Conservation (phyloP, 129 eudicot genomes). For the Mikania micrantha region DNA sequence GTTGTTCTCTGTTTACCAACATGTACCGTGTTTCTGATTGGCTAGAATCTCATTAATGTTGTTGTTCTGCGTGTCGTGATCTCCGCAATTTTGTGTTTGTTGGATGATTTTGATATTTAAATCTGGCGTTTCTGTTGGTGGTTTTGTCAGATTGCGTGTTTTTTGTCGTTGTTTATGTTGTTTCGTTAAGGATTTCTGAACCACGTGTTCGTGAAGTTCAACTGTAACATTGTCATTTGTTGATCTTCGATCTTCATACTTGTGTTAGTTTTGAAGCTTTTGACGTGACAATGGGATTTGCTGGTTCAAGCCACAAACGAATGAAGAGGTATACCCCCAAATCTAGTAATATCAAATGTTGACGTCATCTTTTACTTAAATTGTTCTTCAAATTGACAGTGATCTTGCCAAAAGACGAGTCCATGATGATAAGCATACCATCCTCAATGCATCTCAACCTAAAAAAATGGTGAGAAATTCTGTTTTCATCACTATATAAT, state of each 20-base stretch:
- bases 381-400: conserved; percentile 27
- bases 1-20: conserved; percentile 24
- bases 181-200: conserved; percentile 4
- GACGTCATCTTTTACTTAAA: conserved; percentile 8
- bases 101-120: conserved; percentile 29
- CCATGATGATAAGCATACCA: conserved; percentile 30
- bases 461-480: conserved; percentile 29
- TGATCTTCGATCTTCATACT: neutral
- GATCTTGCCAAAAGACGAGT: conserved; percentile 27
- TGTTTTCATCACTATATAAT: no score
- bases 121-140: conserved; percentile 29
- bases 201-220: neutral
- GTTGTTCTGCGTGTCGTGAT: conserved; percentile 22
- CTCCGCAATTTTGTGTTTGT: conserved; percentile 29
- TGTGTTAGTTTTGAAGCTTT: conserved; percentile 13
- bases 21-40: conserved; percentile 27
- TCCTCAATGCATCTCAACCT: conserved; percentile 26
- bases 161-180: conserved; percentile 16
- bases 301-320: conserved; percentile 29
- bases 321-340: conserved; percentile 25
- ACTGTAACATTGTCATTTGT: no score
- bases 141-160: conserved; percentile 36
- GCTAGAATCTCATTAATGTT: conserved; percentile 28
- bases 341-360: neutral
- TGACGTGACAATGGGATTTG: conserved; percentile 27